Evolutionary conservation across 2,329 filamentous ascomycete genomes (phyloP).

Genomic region (Aplosporella prunicola): DNA sequence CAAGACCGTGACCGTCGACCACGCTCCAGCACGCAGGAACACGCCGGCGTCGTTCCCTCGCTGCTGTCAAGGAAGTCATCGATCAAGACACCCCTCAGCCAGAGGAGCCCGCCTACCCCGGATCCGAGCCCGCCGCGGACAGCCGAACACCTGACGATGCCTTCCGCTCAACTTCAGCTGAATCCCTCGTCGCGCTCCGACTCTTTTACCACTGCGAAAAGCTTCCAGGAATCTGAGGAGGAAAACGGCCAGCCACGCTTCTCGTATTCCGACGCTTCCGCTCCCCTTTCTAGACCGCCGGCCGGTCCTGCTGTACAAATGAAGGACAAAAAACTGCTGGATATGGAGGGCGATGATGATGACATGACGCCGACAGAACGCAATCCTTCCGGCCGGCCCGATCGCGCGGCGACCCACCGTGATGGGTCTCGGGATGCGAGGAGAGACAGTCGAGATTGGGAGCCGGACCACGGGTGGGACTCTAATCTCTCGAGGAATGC

Average conservation of each 20-base stretch:
- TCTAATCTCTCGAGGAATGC: conserved; percentile 34
- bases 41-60: conserved; percentile 31
- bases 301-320: no score
- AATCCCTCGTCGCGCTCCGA: conserved; percentile 37
- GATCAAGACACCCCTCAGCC: conserved; percentile 33
- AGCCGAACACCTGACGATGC: conserved; percentile 13
- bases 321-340: no score
- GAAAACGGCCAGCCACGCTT: conserved; percentile 22
- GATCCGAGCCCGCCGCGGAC: conserved; percentile 29
- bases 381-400: not conserved
- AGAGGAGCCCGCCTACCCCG: conserved; percentile 30
- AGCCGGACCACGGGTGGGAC: conserved; percentile 31
- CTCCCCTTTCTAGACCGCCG: no score
- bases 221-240: conserved; percentile 28
- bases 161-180: conserved; percentile 20
- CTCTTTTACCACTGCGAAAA: conserved; percentile 38
- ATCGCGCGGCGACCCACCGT: not conserved
- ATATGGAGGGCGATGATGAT: conserved; percentile 24
- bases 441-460: conserved; percentile 13
- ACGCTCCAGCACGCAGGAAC: conserved; percentile 23
- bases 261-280: conserved; percentile 18
- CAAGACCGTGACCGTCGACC: conserved; percentile 21
- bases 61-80: conserved; percentile 31
- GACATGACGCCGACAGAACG: conserved; percentile 25
- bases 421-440: conserved; percentile 5